Percentiles rank a stretch among this genome's conserved stretches.
These are phyloP conservation scores for Metroxylon sagu DNA, from an alignment of 176 grass and related monocot species.

Conservation along the genomic window DNA sequence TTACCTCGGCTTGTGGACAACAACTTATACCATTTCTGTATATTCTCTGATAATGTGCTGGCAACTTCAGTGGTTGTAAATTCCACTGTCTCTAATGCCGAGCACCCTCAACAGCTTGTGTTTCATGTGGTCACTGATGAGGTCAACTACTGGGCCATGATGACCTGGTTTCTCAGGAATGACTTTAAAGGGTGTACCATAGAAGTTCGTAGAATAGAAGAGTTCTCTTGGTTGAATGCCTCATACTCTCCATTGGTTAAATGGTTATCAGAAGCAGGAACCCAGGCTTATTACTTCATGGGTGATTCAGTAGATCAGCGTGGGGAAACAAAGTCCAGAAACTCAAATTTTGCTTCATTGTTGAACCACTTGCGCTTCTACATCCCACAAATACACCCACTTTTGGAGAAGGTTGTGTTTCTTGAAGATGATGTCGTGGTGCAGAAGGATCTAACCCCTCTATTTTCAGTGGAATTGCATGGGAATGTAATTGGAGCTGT, in stretches of 20 bases:
- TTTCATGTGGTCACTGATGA: constrained; percentile 19
- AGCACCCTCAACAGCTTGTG: constrained; percentile 15
- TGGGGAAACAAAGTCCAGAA: neutral
- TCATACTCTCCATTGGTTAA: constrained; percentile 5
- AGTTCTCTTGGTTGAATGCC: constrained; percentile 8
- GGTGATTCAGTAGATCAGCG: neutral
- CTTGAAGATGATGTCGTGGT: constrained; percentile 22
- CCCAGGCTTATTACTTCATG: neutral
- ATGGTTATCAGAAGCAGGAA: neutral
- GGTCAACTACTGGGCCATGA: constrained; percentile 15
- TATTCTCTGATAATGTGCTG: constrained; percentile 22
- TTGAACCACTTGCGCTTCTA: constrained; percentile 20
- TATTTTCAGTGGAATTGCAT: constrained; percentile 18
- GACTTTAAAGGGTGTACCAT: constrained; percentile 14
- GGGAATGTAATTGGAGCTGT: constrained; percentile 20
- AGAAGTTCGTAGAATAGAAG: constrained; percentile 5
- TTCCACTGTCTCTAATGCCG: constrained; percentile 18
- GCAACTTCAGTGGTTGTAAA: constrained; percentile 15
- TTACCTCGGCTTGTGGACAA: constrained; percentile 6
- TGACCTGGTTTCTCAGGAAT: constrained; percentile 19
- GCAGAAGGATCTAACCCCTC: constrained; percentile 19
- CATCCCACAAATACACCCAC: constrained; percentile 9
- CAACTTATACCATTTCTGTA: constrained; percentile 18
- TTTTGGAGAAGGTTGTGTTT: constrained; percentile 18
- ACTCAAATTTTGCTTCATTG: constrained; percentile 9